Evolutionary conservation across 306 rosid species (phyloP).

Genomic region (Urtica urens): DNA sequence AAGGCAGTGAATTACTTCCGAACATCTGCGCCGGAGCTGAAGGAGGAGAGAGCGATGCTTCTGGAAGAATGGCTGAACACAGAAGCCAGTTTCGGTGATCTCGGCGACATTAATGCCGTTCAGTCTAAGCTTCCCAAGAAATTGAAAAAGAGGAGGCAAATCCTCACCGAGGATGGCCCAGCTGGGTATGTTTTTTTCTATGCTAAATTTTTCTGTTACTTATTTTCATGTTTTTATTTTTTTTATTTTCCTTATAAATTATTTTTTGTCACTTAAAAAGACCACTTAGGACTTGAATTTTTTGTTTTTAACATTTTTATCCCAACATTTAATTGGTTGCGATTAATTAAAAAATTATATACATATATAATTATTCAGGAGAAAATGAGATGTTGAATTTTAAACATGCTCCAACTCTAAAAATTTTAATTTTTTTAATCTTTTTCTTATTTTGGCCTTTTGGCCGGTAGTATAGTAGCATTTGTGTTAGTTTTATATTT

Average conservation of each 20-base stretch:
- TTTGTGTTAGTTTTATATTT: too few relatives aligned
- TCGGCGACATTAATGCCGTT: conserved; percentile 70
- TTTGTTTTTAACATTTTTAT: too few relatives aligned
- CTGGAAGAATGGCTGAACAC: conserved; percentile 85
- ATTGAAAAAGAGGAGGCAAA: conserved; percentile 75
- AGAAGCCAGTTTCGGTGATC: conserved; percentile 58
- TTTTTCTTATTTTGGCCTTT: too few relatives aligned
- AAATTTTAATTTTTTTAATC: too few relatives aligned
- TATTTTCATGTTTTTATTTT: background rate
- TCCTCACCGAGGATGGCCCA: conserved; percentile 63
- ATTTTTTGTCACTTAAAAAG: conserved; percentile 1
- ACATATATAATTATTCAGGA: too few relatives aligned
- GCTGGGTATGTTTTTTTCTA: conserved; percentile 46
- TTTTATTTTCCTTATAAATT: background rate
- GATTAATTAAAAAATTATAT: too few relatives aligned
- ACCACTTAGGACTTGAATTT: too few relatives aligned
- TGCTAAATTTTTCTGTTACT: background rate
- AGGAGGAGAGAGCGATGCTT: conserved; percentile 90
- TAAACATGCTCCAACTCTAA: too few relatives aligned
- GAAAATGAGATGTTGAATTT: too few relatives aligned
- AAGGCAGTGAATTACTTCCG: conserved; percentile 63
- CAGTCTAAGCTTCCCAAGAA: conserved; percentile 84
- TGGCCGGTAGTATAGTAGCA: too few relatives aligned
- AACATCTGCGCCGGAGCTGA: conserved; percentile 79
- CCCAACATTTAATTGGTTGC: too few relatives aligned